phyloP scores from a whole-genome alignment of 139 green algal genomes.

The Haematococcus lacustris region DNA sequence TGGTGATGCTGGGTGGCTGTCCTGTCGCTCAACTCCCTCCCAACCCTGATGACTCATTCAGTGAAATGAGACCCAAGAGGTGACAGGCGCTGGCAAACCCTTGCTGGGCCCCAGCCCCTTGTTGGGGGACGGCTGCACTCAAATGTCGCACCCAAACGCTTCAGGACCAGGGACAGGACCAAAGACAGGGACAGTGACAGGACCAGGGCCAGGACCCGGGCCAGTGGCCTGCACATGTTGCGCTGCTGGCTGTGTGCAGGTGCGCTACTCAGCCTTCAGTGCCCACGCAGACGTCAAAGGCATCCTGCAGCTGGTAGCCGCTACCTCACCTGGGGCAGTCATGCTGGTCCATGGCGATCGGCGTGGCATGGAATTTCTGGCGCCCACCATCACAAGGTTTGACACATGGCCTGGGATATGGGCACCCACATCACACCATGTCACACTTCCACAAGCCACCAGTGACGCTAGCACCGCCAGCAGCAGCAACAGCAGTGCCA shows the following conservation, averaged over 20 bases:
- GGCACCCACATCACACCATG: neutral
- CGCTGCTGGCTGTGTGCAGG: conserved; percentile 13
- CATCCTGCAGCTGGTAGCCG: conserved; percentile 52
- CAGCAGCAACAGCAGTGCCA: no score
- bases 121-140: neutral
- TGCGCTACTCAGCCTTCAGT: conserved; percentile 55
- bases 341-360: conserved; percentile 69
- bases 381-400: neutral
- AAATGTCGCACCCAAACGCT: neutral
- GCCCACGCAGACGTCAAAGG: conserved; percentile 64
- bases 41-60: no score
- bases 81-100: no score
- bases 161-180: neutral
- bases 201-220: no score
- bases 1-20: no score
- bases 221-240: no score
- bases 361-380: conserved; percentile 59
- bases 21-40: no score
- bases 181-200: neutral
- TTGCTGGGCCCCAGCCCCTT: neutral
- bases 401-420: neutral
- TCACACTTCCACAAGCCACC: neutral
- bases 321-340: conserved; percentile 37
- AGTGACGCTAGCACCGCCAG: neutral
- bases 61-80: no score